Evolutionary conservation across 352 stramenopile species (phyloP).

Genomic region (Phytophthora agathidicida): DNA sequence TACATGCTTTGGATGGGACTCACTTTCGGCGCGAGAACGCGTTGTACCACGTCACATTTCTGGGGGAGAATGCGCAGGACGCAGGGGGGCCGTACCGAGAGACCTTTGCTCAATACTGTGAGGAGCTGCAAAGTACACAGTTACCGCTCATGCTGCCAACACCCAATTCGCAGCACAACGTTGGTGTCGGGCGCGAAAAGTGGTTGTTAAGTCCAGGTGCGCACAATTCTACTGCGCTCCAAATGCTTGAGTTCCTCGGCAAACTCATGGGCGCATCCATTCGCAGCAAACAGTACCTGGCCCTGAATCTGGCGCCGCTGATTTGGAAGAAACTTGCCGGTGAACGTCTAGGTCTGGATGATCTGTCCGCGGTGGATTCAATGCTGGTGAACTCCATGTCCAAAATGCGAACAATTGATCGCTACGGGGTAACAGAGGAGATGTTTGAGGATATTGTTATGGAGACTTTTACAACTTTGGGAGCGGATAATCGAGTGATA

Average conservation of each 20-base stretch:
- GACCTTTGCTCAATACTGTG: constrained; percentile 82
- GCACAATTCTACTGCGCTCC: constrained; percentile 42
- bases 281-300: constrained; percentile 90
- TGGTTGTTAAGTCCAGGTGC: constrained; percentile 91
- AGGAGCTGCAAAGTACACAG: constrained; percentile 78
- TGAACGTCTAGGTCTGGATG: constrained; percentile 74
- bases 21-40: constrained; percentile 73
- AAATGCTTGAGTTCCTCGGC: constrained; percentile 93
- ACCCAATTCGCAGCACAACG: constrained; percentile 90
- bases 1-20: constrained; percentile 63
- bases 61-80: constrained; percentile 87
- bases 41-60: constrained; percentile 87
- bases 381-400: constrained; percentile 90
- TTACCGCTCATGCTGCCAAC: constrained; percentile 90
- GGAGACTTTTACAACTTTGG: constrained; percentile 91
- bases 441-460: constrained; percentile 92
- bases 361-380: constrained; percentile 84
- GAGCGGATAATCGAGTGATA: constrained; percentile 81
- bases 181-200: constrained; percentile 87
- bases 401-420: constrained; percentile 86
- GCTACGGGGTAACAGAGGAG: constrained; percentile 75
- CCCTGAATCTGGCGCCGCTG: constrained; percentile 82
- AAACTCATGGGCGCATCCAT: constrained; percentile 91
- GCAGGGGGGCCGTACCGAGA: constrained; percentile 88
- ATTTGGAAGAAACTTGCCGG: constrained; percentile 92